phyloP scores from a whole-genome alignment of 768 basidiomycete species.

The Amanita muscaria region DNA sequence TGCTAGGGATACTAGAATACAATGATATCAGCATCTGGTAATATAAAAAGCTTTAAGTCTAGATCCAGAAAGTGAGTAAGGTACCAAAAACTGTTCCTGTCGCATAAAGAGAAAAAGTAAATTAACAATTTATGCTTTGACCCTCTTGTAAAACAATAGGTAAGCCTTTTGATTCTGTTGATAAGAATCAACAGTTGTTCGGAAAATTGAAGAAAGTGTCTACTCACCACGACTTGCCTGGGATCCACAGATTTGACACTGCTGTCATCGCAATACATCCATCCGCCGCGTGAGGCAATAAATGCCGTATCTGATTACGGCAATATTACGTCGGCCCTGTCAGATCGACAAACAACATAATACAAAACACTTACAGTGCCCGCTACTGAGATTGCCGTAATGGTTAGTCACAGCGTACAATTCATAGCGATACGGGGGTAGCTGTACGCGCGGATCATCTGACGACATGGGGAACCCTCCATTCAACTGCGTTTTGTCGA shows the following conservation, averaged over 20 bases:
- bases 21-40: constrained; percentile 7
- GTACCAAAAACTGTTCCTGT: constrained; percentile 6
- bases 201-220: neutral
- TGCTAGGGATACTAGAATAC: constrained; percentile 6
- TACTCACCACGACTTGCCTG: constrained; percentile 74
- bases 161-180: constrained; percentile 55
- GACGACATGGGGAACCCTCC: constrained; percentile 31
- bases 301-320: constrained; percentile 75
- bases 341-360: neutral
- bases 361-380: constrained; percentile 70
- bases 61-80: constrained; percentile 11
- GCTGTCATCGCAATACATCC: constrained; percentile 94
- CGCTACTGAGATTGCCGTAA: constrained; percentile 87
- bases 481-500: constrained; percentile 41
- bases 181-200: constrained; percentile 3
- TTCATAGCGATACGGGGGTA: constrained; percentile 90
- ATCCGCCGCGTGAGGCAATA: constrained; percentile 77
- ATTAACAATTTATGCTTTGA: constrained; percentile 30
- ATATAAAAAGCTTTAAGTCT: constrained; percentile 11
- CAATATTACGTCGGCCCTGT: neutral
- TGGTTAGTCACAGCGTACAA: constrained; percentile 95
- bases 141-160: constrained; percentile 74
- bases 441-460: constrained; percentile 72
- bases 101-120: constrained; percentile 19
- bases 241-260: constrained; percentile 65